A percentile compares a stretch with the other conserved stretches of the same genome.
These are phyloP conservation scores for Chlamydomonas incerta DNA, from an alignment of 139 green algal genomes.

Conservation along the genomic window DNA sequence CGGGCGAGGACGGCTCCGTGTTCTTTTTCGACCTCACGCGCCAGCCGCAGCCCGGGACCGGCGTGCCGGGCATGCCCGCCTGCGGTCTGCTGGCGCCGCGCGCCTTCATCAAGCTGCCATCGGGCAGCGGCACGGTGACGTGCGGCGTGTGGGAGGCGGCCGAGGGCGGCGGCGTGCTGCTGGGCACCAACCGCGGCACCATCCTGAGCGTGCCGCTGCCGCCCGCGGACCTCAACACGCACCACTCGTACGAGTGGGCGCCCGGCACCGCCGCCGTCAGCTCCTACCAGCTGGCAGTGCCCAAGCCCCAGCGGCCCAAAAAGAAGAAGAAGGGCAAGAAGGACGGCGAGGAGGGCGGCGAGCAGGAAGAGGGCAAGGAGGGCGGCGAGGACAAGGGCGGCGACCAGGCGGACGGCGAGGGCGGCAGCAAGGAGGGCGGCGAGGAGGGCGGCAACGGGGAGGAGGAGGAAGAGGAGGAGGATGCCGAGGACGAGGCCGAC, in stretches of 20 bases:
- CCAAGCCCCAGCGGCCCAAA: conserved; percentile 52
- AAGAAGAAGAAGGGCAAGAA: conserved; percentile 41
- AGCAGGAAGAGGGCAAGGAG: conserved; percentile 3
- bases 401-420: conserved; percentile 7
- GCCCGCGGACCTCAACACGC: conserved; percentile 18
- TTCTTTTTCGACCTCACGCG: conserved; percentile 72
- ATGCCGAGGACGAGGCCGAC: conserved; percentile 35
- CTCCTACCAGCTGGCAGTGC: conserved; percentile 6
- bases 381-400: conserved; percentile 18
- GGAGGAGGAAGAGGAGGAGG: conserved; percentile 37
- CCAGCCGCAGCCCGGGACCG: not conserved
- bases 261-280: not conserved
- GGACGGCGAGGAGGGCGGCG: not conserved
- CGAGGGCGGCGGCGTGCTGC: conserved; percentile 53
- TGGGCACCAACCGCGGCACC: conserved; percentile 59
- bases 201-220: conserved; percentile 50
- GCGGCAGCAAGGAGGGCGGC: not conserved
- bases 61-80: not conserved
- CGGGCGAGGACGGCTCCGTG: conserved; percentile 57
- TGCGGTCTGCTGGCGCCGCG: conserved; percentile 28
- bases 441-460: conserved; percentile 22
- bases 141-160: conserved; percentile 53
- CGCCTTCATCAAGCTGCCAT: conserved; percentile 10
- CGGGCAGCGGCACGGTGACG: not conserved
- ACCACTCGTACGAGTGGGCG: conserved; percentile 27